Conservation (phyloP, 768 basidiomycete genomes). For the Paxillus involutus region DNA sequence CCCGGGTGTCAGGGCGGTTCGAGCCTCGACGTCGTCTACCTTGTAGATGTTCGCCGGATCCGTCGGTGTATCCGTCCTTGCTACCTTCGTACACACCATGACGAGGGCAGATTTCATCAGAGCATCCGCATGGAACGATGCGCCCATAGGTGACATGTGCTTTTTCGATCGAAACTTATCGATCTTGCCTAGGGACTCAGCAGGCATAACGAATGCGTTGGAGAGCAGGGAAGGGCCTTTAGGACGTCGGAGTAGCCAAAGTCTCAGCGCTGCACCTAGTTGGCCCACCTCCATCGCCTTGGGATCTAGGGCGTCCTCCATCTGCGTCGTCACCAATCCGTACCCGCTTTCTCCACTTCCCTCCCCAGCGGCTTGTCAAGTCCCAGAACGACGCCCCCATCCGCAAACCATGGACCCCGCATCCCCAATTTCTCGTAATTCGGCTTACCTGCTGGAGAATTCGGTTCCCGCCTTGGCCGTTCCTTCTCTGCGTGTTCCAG, state of each 20-base stretch:
- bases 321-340: constrained; percentile 57
- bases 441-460: constrained; percentile 83
- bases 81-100: constrained; percentile 55
- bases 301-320: constrained; percentile 36
- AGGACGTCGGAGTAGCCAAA: constrained; percentile 74
- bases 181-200: constrained; percentile 50
- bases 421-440: constrained; percentile 68
- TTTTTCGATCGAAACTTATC: constrained; percentile 62
- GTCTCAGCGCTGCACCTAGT: constrained; percentile 21
- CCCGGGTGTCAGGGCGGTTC: constrained; percentile 18
- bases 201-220: constrained; percentile 39
- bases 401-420: constrained; percentile 69
- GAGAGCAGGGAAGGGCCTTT: constrained; percentile 47
- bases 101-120: constrained; percentile 66
- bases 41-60: constrained; percentile 75
- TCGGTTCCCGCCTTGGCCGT: constrained; percentile 67
- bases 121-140: constrained; percentile 30
- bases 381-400: constrained; percentile 74
- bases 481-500: constrained; percentile 52
- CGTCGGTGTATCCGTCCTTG: constrained; percentile 67
- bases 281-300: constrained; percentile 10
- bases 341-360: constrained; percentile 16
- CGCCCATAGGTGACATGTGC: constrained; percentile 39
- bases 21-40: constrained; percentile 53
- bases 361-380: constrained; percentile 26